Percentiles rank a stretch among this genome's conserved stretches.
Conservation (phyloP, 2,329 filamentous ascomycete genomes). For the Colletotrichum costaricense region DNA sequence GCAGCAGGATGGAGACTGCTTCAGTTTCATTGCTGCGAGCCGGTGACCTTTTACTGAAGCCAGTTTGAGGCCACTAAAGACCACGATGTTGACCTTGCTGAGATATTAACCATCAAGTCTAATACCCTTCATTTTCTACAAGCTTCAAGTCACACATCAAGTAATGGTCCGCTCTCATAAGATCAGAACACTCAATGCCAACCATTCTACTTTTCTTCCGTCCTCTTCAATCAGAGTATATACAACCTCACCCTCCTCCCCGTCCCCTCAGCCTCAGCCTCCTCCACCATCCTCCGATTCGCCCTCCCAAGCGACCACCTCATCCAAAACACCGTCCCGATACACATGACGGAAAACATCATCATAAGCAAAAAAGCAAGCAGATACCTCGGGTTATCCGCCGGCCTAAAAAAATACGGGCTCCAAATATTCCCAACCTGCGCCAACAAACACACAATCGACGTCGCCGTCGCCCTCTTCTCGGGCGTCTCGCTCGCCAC, state of each 20-base stretch:
- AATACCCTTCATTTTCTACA: too few relatives aligned
- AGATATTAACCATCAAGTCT: neutral
- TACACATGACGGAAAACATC: conserved; percentile 14
- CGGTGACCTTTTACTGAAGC: neutral
- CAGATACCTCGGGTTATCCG: conserved; percentile 43
- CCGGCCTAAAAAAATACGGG: conserved; percentile 50
- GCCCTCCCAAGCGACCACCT: conserved; percentile 22
- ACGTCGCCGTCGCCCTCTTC: conserved; percentile 49
- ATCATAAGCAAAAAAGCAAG: conserved; percentile 42
- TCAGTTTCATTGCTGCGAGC: neutral
- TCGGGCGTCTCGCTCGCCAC: conserved; percentile 49
- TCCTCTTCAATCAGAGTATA: neutral
- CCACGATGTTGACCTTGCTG: too few relatives aligned
- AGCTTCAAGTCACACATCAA: neutral
- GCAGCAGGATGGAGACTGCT: neutral
- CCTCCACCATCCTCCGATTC: conserved; percentile 19
- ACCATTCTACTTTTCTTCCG: neutral
- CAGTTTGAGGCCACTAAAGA: too few relatives aligned
- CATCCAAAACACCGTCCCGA: conserved; percentile 27
- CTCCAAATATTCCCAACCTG: conserved; percentile 53
- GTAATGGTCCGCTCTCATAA: neutral
- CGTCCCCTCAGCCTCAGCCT: conserved; percentile 11
- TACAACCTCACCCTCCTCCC: conserved; percentile 24
- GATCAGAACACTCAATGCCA: neutral
- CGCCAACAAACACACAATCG: conserved; percentile 49